Conservation (phyloP, 2,329 filamentous ascomycete species). For the Alternaria infectoria region DNA sequence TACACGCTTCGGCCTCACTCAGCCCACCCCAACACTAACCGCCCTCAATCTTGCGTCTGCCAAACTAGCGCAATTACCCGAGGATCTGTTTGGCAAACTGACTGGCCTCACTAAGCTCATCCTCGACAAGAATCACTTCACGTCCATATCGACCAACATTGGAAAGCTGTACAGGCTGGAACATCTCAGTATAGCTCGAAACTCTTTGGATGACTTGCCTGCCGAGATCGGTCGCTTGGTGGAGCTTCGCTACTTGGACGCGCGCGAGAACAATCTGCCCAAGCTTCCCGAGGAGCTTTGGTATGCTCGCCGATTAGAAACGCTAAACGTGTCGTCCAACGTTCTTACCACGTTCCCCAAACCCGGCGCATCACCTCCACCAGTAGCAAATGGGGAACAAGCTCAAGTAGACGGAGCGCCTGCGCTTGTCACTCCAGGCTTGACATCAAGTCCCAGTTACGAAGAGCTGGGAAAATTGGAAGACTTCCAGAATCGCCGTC, state of each 20-base stretch:
- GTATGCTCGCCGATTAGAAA: conserved; percentile 90
- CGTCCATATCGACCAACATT: conserved; percentile 83
- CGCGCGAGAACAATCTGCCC: conserved; percentile 91
- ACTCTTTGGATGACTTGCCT: conserved; percentile 83
- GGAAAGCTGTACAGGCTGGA: conserved; percentile 83
- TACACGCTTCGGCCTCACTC: conserved; percentile 85
- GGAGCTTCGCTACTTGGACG: conserved; percentile 84
- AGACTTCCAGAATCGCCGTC: conserved; percentile 70
- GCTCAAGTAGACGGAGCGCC: conserved; percentile 51
- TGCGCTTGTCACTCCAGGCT: conserved; percentile 53
- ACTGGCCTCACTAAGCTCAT: conserved; percentile 85
- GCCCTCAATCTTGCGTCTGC: conserved; percentile 88
- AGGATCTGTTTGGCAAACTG: conserved; percentile 86
- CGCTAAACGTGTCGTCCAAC: conserved; percentile 93
- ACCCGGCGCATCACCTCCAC: conserved; percentile 73
- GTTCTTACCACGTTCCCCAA: conserved; percentile 91
- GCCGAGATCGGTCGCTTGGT: conserved; percentile 85
- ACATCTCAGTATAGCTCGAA: conserved; percentile 92
- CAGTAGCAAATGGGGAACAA: conserved; percentile 35
- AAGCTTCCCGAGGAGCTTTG: conserved; percentile 92
- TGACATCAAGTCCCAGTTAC: conserved; percentile 67
- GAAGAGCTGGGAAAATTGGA: conserved; percentile 77
- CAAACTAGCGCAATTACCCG: conserved; percentile 85
- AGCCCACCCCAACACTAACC: conserved; percentile 79
- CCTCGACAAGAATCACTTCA: conserved; percentile 94